Evolutionary conservation across 306 rosid species (phyloP), one percentile per base, ranked within the genome.

Genomic region (Spatholobus suberectus): DNA sequence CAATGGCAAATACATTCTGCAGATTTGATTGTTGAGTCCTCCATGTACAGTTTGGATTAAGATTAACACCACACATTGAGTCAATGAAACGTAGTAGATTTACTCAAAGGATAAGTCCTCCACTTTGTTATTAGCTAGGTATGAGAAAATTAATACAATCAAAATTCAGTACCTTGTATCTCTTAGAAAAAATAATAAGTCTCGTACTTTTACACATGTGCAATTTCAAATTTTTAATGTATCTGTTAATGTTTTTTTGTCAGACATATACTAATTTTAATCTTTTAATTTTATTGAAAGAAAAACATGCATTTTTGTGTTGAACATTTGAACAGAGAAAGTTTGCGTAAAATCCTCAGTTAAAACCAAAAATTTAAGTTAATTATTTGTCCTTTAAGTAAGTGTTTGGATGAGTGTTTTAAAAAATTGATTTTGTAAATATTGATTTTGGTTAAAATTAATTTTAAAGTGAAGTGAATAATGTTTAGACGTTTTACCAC

Each of bases 21-120:
- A 24, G 17, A 37, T 82, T 35, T 52, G 24, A 62, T 51, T 5
- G 21, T 62, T 73, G 80, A 23, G 67, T 40, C 55, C 78, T 40
- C 68, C 75, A 37, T 37, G 63, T 7, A 47, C 57, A 23, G 0
- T 23, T 27, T 55, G 65, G 41, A 76, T 58, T 68, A 75, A 21
- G 23, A 18, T 38, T 34, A 58, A 18, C 18, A 81, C 24, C 73
- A 29, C 58, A n/a, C 20, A 29, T 58, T 41, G 37, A 61, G 47
- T 29, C 57, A 70, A 55, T 21, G 37, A 10, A 17, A 23, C 17
- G 24, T 37, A 21, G 24, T 38, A 37, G 12, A 76, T 34, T 51
- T 74, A 35, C 24, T 13, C 24, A 73, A 62, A 20, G 11, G 12
- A 1, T 14, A 46, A 49, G 26, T 66, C 34, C 44, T 27, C 18